These are phyloP conservation scores for Globisporangium splendens DNA, from an alignment of 352 stramenopile genomes.

Conservation along the genomic window DNA sequence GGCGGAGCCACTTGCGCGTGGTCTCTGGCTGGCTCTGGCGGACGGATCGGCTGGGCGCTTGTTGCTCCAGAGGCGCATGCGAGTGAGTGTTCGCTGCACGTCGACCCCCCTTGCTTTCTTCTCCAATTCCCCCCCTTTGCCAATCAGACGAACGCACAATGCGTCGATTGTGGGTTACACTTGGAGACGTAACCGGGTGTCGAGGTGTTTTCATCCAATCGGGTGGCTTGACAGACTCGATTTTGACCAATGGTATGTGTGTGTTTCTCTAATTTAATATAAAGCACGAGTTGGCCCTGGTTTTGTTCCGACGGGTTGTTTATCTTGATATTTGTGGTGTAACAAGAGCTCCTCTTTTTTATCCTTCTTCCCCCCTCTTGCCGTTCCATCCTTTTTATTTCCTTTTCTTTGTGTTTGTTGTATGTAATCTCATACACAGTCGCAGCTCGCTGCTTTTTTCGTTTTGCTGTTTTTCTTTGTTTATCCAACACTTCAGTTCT, in stretches of 20 bases:
- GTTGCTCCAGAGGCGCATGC: neutral
- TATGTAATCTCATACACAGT: too few species aligned
- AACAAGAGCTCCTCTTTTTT: neutral
- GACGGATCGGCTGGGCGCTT: neutral
- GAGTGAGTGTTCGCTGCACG: too few species aligned
- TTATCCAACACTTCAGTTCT: too few species aligned
- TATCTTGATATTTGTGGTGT: too few species aligned
- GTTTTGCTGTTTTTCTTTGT: too few species aligned
- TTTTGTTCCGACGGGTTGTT: too few species aligned
- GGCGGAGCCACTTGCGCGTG: neutral
- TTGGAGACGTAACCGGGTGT: neutral
- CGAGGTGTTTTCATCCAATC: neutral
- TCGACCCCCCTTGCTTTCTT: neutral
- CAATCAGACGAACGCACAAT: conserved; percentile 1
- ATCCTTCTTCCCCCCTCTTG: neutral
- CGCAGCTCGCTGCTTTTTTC: too few species aligned
- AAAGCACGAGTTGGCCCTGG: too few species aligned
- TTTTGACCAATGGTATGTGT: too few species aligned
- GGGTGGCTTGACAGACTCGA: too few species aligned
- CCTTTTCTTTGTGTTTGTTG: too few species aligned
- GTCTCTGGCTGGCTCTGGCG: neutral
- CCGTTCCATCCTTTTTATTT: neutral
- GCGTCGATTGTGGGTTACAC: neutral
- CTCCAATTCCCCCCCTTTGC: neutral
- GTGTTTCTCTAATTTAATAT: too few species aligned